A percentile compares a stretch with the other conserved stretches of the same genome.
phyloP scores from a whole-genome alignment of 768 basidiomycete genomes.

The Postia placenta region DNA sequence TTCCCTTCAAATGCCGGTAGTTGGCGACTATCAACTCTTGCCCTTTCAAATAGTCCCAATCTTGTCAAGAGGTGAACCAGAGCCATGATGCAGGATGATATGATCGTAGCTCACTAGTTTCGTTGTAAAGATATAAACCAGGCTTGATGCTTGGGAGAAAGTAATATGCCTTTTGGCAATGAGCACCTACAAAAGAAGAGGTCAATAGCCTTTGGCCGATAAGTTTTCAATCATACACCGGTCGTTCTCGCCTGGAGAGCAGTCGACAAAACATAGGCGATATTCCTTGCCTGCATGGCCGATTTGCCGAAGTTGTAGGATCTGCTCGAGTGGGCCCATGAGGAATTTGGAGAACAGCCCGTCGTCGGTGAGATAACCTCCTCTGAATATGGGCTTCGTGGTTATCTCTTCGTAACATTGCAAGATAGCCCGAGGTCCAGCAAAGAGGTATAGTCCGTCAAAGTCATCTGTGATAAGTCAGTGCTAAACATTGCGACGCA shows the following conservation, averaged over 20 bases:
- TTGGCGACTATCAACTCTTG: neutral
- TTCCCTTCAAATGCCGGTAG: neutral
- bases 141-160: neutral
- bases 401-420: neutral
- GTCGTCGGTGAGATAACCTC: neutral
- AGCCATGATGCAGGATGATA: neutral
- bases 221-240: neutral
- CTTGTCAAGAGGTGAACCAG: neutral
- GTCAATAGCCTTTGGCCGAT: neutral
- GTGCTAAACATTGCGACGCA: neutral
- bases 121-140: neutral
- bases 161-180: neutral
- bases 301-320: neutral
- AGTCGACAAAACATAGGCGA: neutral
- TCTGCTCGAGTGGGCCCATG: neutral
- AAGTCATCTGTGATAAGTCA: neutral
- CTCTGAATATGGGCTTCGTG: neutral
- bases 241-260: neutral
- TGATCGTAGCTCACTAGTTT: neutral
- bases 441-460: neutral
- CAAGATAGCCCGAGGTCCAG: neutral
- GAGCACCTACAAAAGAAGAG: neutral
- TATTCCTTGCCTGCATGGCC: neutral
- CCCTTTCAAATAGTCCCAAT: neutral
- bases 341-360: neutral